Percentiles rank a stretch among this genome's conserved stretches.
Evolutionary conservation across 805 yeast species (phyloP).

Genomic region (Candida maris): DNA sequence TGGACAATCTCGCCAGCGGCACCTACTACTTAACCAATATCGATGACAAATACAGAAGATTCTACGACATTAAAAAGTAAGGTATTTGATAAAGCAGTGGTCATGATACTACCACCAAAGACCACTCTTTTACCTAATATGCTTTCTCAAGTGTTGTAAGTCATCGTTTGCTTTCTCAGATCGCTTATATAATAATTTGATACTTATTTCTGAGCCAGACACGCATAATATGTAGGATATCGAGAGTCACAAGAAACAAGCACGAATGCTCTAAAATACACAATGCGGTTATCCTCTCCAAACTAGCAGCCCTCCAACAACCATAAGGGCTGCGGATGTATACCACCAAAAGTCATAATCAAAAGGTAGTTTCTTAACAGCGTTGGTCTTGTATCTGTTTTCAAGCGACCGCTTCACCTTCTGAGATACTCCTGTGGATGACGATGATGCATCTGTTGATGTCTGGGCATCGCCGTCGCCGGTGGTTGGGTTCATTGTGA

Average conservation of each 20-base stretch:
- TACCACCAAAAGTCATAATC: constrained; percentile 57
- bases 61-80: constrained; percentile 65
- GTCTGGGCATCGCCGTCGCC: constrained; percentile 32
- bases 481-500: constrained; percentile 80
- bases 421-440: constrained; percentile 32
- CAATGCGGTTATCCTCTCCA: constrained; percentile 15
- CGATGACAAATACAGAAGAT: constrained; percentile 87
- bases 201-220: no score
- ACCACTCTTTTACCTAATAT: no score
- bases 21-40: constrained; percentile 79
- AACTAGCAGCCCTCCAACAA: constrained; percentile 29
- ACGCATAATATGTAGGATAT: no score
- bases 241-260: no score
- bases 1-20: constrained; percentile 68
- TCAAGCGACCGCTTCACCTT: constrained; percentile 71
- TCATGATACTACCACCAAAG: no score
- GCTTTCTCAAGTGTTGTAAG: no score
- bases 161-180: no score
- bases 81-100: no score
- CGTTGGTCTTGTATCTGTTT: constrained; percentile 75
- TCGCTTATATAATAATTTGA: no score
- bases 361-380: constrained; percentile 40
- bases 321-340: constrained; percentile 41
- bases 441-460: constrained; percentile 24
- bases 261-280: no score